These are phyloP conservation scores for Glycine soja DNA, from an alignment of 306 rosid species.

Conservation along the genomic window DNA sequence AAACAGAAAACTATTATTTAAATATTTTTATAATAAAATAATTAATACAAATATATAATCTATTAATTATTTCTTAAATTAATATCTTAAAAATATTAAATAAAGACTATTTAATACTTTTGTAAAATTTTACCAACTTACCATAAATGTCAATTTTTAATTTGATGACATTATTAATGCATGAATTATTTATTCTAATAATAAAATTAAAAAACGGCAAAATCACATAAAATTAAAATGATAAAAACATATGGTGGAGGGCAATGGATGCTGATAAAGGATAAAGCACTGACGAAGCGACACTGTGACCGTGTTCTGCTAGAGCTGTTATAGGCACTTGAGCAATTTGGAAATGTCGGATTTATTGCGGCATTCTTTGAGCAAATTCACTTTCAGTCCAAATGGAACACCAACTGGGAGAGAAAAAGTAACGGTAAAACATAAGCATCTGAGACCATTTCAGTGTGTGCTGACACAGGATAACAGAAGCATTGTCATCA, in stretches of 20 bases:
- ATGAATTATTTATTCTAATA: no score
- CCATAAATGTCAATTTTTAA: no score
- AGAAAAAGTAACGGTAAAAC: conserved; percentile 27
- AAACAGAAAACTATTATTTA: no score
- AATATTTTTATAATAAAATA: no score
- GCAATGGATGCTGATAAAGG: not conserved
- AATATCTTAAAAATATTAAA: not conserved
- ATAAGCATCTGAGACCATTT: conserved; percentile 42
- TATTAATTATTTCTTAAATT: not conserved
- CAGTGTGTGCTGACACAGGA: conserved; percentile 63
- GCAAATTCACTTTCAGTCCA: conserved; percentile 48
- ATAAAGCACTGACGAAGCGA: conserved; percentile 23
- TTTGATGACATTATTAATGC: not conserved
- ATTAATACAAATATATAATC: no score
- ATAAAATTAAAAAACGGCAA: not conserved
- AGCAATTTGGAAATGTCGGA: conserved; percentile 57
- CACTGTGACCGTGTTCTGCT: not conserved
- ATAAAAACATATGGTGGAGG: conserved; percentile 37
- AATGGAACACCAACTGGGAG: conserved; percentile 45
- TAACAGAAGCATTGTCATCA: conserved; percentile 49
- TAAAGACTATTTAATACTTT: not conserved
- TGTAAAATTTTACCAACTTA: not conserved
- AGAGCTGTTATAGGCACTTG: conserved; percentile 16
- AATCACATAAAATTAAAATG: conserved; percentile 33
- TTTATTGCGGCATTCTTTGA: conserved; percentile 50